Conservation (phyloP, 2,329 filamentous ascomycete genomes). For the Aphanocladium album region DNA sequence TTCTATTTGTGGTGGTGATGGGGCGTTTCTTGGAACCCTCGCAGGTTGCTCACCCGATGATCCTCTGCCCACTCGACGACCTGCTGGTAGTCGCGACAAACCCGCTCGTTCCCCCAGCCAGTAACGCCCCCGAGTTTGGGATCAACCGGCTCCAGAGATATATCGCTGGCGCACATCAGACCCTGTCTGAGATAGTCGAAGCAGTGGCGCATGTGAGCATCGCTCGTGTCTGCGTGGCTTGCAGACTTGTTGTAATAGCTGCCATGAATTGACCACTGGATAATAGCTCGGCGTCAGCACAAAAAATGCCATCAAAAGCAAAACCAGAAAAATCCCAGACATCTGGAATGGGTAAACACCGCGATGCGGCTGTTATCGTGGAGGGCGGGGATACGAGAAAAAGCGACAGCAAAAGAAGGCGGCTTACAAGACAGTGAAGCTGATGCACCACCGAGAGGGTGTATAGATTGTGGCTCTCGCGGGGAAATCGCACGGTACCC, state of each 20-base stretch:
- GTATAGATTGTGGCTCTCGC: neutral
- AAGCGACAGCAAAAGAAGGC: neutral
- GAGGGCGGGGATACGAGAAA: too few species aligned
- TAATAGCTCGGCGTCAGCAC: neutral
- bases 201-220: neutral
- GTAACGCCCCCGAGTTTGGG: neutral
- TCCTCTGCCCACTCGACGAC: neutral
- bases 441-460: neutral
- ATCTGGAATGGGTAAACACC: neutral
- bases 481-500: neutral
- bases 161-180: neutral
- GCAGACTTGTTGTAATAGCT: neutral
- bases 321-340: too few species aligned
- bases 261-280: neutral
- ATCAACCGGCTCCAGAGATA: neutral
- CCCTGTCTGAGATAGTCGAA: neutral
- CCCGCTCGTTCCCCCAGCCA: neutral
- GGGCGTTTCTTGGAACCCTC: neutral
- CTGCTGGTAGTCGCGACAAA: neutral
- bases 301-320: neutral
- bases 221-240: neutral
- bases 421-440: slow-evolving; percentile 1
- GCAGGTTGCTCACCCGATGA: neutral
- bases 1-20: neutral
- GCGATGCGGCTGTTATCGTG: neutral